Evolutionary conservation across 1,139 yeast genomes (phyloP).

Genomic region (Scheffersomyces parashehatae): DNA sequence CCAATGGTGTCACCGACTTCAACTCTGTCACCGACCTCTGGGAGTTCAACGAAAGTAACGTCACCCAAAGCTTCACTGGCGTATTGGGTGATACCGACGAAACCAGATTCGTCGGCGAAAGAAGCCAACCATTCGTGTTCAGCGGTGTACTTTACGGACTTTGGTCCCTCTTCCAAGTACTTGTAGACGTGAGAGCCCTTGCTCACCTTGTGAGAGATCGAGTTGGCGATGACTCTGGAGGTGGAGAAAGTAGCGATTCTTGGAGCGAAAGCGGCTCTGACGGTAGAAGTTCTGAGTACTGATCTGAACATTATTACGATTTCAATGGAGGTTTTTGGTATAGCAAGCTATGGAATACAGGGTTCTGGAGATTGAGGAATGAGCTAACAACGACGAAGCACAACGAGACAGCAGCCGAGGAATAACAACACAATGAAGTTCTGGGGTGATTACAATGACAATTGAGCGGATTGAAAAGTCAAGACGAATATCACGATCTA

Average conservation of each 20-base stretch:
- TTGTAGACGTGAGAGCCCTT: conserved; percentile 53
- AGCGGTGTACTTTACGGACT: conserved; percentile 65
- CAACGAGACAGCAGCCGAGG: too few relatives aligned
- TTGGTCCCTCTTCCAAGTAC: conserved; percentile 51
- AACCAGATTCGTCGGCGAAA: conserved; percentile 79
- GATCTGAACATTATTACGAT: conserved; percentile 7
- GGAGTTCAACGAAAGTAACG: conserved; percentile 90
- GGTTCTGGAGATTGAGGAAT: too few relatives aligned
- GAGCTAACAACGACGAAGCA: too few relatives aligned
- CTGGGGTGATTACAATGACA: too few relatives aligned
- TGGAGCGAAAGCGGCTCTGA: conserved; percentile 7
- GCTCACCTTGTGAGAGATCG: conserved; percentile 49
- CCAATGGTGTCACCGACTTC: conserved; percentile 84
- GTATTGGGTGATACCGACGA: conserved; percentile 88
- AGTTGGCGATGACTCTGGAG: conserved; percentile 26
- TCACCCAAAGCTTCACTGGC: conserved; percentile 99
- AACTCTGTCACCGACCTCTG: conserved; percentile 68
- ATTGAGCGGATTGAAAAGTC: too few relatives aligned
- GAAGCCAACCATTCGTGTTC: conserved; percentile 97
- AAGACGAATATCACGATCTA: too few relatives aligned
- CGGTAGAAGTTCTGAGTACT: conserved; percentile 5
- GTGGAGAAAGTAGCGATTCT: conserved; percentile 13
- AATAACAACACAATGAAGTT: too few relatives aligned
- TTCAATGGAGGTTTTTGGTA: background rate
- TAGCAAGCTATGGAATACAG: too few relatives aligned